These are phyloP conservation scores for Dichomitus squalens DNA, from an alignment of 1,284 basidiomycete species.

Conservation along the genomic window DNA sequence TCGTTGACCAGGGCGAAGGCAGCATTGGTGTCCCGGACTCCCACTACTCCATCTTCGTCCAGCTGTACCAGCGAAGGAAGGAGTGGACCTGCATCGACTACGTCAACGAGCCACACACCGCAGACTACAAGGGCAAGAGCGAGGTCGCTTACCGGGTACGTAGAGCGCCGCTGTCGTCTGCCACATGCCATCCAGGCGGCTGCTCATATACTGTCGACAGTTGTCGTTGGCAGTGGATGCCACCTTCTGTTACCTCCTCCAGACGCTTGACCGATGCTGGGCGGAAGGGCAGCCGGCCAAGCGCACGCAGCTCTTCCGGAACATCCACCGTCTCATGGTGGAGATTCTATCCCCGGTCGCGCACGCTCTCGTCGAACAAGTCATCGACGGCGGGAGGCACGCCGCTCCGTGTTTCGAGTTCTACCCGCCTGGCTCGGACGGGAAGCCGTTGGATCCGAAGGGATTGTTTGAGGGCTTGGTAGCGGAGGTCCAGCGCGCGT, in stretches of 20 bases:
- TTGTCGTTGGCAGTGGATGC: slow-evolving; percentile 21
- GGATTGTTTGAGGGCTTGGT: background rate
- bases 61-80: slow-evolving; percentile 17
- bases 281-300: background rate
- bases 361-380: slow-evolving; percentile 19
- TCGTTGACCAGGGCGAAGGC: slow-evolving; percentile 29
- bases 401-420: slow-evolving; percentile 18
- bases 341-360: slow-evolving; percentile 13
- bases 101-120: slow-evolving; percentile 12
- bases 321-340: slow-evolving; percentile 21
- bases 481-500: background rate
- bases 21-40: slow-evolving; percentile 18
- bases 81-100: slow-evolving; percentile 17
- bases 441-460: background rate
- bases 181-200: background rate
- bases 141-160: slow-evolving; percentile 8
- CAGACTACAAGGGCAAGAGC: background rate
- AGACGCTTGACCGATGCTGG: slow-evolving; percentile 23
- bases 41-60: slow-evolving; percentile 25
- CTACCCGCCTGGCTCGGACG: slow-evolving; percentile 3
- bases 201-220: slow-evolving; percentile 3
- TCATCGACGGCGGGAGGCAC: slow-evolving; percentile 1
- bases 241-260: slow-evolving; percentile 24
- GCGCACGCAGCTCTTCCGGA: slow-evolving; percentile 15
- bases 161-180: background rate